Base-by-base conservation (phyloP, 495 filamentous ascomycete species). In the Collariella sp. region DNA sequence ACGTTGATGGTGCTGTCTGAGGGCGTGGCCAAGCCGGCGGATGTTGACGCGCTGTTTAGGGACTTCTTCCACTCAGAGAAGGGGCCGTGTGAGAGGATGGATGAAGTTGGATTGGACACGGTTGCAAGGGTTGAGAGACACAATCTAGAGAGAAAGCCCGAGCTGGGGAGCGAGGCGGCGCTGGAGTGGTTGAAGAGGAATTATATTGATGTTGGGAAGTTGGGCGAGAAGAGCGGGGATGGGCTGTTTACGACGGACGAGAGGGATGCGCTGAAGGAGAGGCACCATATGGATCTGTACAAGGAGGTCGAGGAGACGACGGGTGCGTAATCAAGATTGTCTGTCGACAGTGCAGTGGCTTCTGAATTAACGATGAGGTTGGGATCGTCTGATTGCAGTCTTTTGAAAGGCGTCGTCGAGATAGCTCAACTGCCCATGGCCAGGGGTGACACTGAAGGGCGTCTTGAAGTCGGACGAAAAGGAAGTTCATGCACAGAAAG, bases 1-100 rank as follows among this genome's bases (percentile, higher is more conserved):
- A 72, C 72, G 19, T 52, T 83, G 20, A 64, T 58, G 6, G 76
- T 83, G 29, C 63, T 83, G 33, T 59, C 70, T 2, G 78, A 81
- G 42, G 78, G 72, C 0, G 69, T 76, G 2, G 72, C 66, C 5
- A 62, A 57, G 49, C 72, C 67, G 1, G 60, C 51, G 10, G 71
- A 74, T 1, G 59, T 76, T 36, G 75, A 79, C 58, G 64, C 63
- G 0, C 66, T 79, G 56, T 78, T 74, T 40, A 64, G 62, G 26
- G 68, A 72, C 38, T 76, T 72, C 57, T 77, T 79, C 59, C 60
- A 70, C 35, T 69, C 70, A 2, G 63, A 66, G 46, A 71, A 70
- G 55, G 75, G 73, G 0, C 71, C 72, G 10, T 79, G 74, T 49
- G 59, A 67, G 68, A 64, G 67, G 58, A 77, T 77, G 76, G 75